Evolutionary conservation across 768 basidiomycete species (phyloP).

Genomic region (Tulasnella sp.): DNA sequence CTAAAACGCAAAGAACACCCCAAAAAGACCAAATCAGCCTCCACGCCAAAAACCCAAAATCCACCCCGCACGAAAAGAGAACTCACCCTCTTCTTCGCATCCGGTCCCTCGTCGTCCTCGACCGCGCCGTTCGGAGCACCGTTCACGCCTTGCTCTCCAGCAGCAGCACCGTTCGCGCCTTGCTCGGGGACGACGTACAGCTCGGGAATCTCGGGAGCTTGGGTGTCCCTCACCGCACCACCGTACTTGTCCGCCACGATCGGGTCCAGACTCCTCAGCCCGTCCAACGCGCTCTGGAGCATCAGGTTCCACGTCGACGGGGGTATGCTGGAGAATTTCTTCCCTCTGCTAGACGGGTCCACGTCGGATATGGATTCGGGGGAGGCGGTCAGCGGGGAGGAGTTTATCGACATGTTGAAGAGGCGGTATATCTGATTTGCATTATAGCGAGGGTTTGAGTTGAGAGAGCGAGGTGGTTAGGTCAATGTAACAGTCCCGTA

Average conservation of each 20-base stretch:
- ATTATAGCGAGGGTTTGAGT: neutral
- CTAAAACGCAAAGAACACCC: neutral
- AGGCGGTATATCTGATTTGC: neutral
- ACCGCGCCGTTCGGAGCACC: neutral
- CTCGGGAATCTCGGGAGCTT: neutral
- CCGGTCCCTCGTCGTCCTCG: neutral
- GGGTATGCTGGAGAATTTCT: neutral
- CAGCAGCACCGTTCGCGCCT: neutral
- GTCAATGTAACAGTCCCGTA: no score
- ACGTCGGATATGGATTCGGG: neutral
- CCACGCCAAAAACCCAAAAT: neutral
- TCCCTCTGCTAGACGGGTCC: neutral
- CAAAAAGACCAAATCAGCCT: neutral
- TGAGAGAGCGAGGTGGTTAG: neutral
- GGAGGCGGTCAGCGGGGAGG: neutral
- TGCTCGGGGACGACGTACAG: neutral
- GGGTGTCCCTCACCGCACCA: neutral
- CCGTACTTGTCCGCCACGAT: neutral
- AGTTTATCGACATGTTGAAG: neutral
- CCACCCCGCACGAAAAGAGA: neutral
- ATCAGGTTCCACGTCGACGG: neutral
- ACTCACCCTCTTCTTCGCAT: slow-evolving; percentile 6
- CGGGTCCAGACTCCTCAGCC: slow-evolving; percentile 6
- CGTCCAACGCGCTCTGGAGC: slow-evolving; percentile 3
- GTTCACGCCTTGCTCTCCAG: neutral